phyloP scores from a whole-genome alignment of 2,329 filamentous ascomycete species.

The Thielaviopsis musarum region DNA sequence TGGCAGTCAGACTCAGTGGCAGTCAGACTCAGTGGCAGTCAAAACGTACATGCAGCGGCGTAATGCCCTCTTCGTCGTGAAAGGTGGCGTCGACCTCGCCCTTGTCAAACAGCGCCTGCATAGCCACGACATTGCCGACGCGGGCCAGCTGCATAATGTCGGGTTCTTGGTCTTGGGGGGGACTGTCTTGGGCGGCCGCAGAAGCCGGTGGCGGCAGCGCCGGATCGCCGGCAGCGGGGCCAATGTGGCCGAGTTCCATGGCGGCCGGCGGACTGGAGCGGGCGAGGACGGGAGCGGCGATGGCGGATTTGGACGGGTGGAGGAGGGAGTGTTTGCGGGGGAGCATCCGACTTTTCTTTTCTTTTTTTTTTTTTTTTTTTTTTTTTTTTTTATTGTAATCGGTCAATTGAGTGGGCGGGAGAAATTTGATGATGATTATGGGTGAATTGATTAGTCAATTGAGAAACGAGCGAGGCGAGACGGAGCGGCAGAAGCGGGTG shows the following conservation, averaged over 20 bases:
- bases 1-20: no score
- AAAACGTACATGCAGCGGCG: constrained; percentile 68
- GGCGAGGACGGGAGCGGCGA: constrained; percentile 38
- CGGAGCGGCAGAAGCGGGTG: no score
- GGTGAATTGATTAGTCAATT: no score
- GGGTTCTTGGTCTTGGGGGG: constrained; percentile 29
- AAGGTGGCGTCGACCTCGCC: constrained; percentile 71
- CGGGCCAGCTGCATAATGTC: constrained; percentile 95
- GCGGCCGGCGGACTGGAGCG: constrained; percentile 20
- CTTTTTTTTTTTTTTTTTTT: no score
- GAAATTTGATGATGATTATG: no score
- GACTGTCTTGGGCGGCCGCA: background rate
- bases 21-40: no score
- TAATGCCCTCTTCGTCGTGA: constrained; percentile 83
- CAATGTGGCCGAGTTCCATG: constrained; percentile 36
- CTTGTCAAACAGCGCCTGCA: constrained; percentile 78
- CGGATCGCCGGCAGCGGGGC: constrained; percentile 20
- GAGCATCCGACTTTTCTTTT: no score
- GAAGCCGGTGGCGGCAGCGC: constrained; percentile 16
- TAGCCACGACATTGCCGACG: constrained; percentile 67
- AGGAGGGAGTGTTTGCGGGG: constrained; percentile 24
- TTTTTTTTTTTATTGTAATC: no score
- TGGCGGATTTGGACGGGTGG: constrained; percentile 37
- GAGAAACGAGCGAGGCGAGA: no score
- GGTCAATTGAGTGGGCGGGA: no score